Conservation (phyloP, 257 asterid genomes). For the Salvia splendens region DNA sequence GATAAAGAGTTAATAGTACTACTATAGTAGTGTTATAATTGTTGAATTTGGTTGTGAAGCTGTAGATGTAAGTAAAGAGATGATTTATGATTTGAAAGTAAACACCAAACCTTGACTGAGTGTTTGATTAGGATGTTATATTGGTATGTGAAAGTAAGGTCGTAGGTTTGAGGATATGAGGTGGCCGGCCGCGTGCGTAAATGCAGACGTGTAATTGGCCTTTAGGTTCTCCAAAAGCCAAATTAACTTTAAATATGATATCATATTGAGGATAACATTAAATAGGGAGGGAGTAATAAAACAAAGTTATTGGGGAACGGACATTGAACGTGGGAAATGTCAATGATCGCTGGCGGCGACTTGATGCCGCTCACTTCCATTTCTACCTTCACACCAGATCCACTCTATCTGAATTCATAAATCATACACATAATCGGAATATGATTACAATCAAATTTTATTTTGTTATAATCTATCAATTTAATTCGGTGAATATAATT, state of each 20-base stretch:
- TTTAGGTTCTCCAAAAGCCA: slow-evolving; percentile 33
- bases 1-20: too few species aligned
- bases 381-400: not conserved
- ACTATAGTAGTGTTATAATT: too few species aligned
- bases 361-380: slow-evolving; percentile 3
- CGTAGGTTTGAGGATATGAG: slow-evolving; percentile 16
- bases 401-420: too few species aligned
- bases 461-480: too few species aligned
- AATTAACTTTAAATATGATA: not conserved
- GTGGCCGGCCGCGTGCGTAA: slow-evolving; percentile 19
- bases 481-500: too few species aligned
- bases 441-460: too few species aligned
- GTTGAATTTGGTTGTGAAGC: too few species aligned
- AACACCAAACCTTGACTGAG: too few species aligned
- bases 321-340: slow-evolving; percentile 14
- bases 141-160: not conserved
- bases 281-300: not conserved
- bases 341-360: slow-evolving; percentile 27
- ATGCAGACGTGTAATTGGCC: slow-evolving; percentile 30
- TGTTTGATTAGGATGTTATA: not conserved
- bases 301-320: slow-evolving; percentile 2
- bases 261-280: not conserved
- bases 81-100: too few species aligned
- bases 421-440: too few species aligned
- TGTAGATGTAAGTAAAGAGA: too few species aligned